Evolutionary conservation across 345 rosid genomes (phyloP).

Genomic region (Syzygium jambos): DNA sequence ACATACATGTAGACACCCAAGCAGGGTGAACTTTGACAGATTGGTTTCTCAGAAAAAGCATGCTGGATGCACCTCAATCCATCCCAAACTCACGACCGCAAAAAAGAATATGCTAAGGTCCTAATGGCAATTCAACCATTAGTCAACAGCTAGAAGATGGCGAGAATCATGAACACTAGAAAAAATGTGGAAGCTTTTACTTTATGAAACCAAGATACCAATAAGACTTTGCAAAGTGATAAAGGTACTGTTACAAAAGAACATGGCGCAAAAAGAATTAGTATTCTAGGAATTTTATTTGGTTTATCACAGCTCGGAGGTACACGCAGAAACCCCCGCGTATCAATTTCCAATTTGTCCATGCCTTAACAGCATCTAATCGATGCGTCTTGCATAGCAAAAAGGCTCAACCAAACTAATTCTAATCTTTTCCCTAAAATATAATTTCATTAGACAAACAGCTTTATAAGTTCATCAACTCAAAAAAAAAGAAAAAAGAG

Average conservation of each 20-base stretch:
- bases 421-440: neutral
- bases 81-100: neutral
- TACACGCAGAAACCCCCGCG: neutral
- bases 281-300: neutral
- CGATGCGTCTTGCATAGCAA: neutral
- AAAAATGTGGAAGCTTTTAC: neutral
- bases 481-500: neutral
- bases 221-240: neutral
- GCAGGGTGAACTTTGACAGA: neutral
- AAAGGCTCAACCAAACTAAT: neutral
- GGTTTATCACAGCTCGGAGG: neutral
- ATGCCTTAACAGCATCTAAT: neutral
- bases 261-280: neutral
- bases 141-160: neutral
- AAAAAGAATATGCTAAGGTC: neutral
- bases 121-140: neutral
- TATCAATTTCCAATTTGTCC: neutral
- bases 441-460: neutral
- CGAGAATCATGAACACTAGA: neutral
- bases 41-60: neutral
- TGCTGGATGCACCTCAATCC: neutral
- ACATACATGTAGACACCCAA: neutral
- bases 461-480: neutral
- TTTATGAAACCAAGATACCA: neutral
- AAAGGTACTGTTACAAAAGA: neutral